A percentile compares a stretch with the other conserved stretches of the same genome.
Conservation (phyloP, 1,139 yeast genomes). For the Protomyces pachydermus region DNA sequence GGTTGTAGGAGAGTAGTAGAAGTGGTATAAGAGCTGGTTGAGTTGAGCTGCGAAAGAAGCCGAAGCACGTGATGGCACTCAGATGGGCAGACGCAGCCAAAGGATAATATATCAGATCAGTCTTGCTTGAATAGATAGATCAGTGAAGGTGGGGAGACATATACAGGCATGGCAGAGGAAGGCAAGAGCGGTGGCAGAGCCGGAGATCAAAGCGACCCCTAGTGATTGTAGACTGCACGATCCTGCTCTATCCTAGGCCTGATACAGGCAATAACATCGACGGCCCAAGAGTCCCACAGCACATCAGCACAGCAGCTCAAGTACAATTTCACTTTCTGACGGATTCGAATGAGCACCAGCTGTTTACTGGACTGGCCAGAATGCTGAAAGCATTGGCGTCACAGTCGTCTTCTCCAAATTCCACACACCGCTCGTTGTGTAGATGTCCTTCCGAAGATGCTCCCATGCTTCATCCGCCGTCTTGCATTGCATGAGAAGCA, state of each 20-base stretch:
- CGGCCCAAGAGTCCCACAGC: no score
- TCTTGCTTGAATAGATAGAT: no score
- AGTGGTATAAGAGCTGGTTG: not conserved
- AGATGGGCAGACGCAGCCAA: not conserved
- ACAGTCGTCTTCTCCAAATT: slow-evolving; percentile 48
- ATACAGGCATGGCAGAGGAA: not conserved
- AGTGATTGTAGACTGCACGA: no score
- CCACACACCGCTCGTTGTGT: slow-evolving; percentile 67
- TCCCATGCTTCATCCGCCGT: slow-evolving; percentile 60
- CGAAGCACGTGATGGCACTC: not conserved
- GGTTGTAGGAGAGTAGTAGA: not conserved
- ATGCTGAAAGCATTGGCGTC: not conserved
- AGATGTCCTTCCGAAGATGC: slow-evolving; percentile 58
- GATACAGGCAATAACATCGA: no score
- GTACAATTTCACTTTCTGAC: no score
- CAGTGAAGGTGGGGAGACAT: no score
- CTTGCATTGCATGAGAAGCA: slow-evolving; percentile 59
- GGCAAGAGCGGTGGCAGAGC: not conserved
- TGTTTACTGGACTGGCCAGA: not conserved
- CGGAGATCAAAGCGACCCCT: no score
- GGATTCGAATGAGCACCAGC: not conserved
- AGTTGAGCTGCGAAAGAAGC: not conserved
- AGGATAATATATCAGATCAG: no score
- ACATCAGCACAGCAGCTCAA: no score
- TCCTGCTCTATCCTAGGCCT: no score